A percentile compares a stretch with the other conserved stretches of the same genome.
These are phyloP conservation scores for Trifolium repens DNA, from an alignment of 306 rosid species.

Conservation along the genomic window DNA sequence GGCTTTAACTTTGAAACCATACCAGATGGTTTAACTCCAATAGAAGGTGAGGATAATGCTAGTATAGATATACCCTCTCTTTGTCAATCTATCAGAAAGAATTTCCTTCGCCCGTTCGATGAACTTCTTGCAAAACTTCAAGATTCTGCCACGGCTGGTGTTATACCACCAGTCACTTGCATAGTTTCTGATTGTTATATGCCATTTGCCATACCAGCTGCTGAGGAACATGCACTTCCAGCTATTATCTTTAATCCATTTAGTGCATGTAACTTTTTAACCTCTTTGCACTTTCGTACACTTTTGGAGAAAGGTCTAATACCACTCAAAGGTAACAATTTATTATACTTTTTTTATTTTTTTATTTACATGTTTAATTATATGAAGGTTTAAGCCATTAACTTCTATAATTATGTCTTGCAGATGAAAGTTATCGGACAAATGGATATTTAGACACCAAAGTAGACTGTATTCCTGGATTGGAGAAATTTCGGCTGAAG, in stretches of 20 bases:
- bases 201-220: neutral
- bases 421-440: neutral
- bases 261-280: neutral
- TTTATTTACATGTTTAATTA: no score
- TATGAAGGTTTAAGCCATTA: neutral
- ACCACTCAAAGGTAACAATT: slow-evolving; percentile 6
- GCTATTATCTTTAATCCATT: neutral
- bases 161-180: neutral
- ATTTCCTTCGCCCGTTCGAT: neutral
- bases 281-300: neutral
- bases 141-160: neutral
- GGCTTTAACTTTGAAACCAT: slow-evolving; percentile 17
- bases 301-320: neutral
- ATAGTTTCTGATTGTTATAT: slow-evolving; percentile 13
- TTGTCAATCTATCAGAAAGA: neutral
- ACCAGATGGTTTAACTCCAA: slow-evolving; percentile 6
- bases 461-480: neutral
- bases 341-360: no score
- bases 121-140: neutral
- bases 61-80: neutral
- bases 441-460: neutral
- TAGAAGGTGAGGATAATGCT: neutral
- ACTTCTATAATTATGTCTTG: neutral
- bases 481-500: neutral
- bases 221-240: slow-evolving; percentile 5